Conservation (phyloP, 2,329 filamentous ascomycete species). For the Clarireedia hainanense region DNA sequence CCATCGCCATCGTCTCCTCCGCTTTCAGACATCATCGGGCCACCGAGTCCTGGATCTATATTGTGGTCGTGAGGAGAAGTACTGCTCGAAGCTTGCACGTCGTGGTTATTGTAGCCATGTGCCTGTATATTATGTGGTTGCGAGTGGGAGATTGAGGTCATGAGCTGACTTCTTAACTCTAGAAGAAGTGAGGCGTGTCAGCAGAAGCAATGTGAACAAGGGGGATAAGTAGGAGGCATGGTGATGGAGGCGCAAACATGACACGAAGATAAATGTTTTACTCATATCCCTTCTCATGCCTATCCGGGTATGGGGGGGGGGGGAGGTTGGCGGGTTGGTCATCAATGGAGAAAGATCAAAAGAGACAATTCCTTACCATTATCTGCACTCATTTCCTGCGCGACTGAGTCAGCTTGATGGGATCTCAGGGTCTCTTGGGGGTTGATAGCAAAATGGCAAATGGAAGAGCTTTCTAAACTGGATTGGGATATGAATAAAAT, state of each 20-base stretch:
- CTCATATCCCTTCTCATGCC: slow-evolving; percentile 7
- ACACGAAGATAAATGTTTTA: slow-evolving; percentile 1
- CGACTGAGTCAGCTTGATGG: slow-evolving; percentile 23
- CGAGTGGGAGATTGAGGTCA: slow-evolving; percentile 21
- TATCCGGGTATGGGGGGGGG: slow-evolving; percentile 1
- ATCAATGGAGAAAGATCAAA: not conserved
- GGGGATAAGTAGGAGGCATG: not conserved
- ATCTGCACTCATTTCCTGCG: slow-evolving; percentile 26
- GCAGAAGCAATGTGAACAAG: slow-evolving; percentile 14
- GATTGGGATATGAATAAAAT: slow-evolving; percentile 3
- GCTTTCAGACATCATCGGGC: slow-evolving; percentile 25
- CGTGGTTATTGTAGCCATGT: slow-evolving; percentile 26
- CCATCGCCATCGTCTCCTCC: slow-evolving; percentile 38
- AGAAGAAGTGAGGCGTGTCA: slow-evolving; percentile 26
- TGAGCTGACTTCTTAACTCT: slow-evolving; percentile 31
- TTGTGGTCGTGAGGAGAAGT: slow-evolving; percentile 29
- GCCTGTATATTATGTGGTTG: slow-evolving; percentile 15
- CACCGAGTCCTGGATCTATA: slow-evolving; percentile 30
- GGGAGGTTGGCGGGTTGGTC: slow-evolving; percentile 1
- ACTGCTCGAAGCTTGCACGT: slow-evolving; percentile 26
- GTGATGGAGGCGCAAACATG: not conserved
- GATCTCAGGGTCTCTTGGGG: not conserved
- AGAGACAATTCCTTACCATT: slow-evolving; percentile 17
- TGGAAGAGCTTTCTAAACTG: not conserved
- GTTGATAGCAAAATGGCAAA: not conserved